These are phyloP conservation scores for Piloderma croceum DNA, from an alignment of 768 basidiomycete genomes.

Conservation along the genomic window DNA sequence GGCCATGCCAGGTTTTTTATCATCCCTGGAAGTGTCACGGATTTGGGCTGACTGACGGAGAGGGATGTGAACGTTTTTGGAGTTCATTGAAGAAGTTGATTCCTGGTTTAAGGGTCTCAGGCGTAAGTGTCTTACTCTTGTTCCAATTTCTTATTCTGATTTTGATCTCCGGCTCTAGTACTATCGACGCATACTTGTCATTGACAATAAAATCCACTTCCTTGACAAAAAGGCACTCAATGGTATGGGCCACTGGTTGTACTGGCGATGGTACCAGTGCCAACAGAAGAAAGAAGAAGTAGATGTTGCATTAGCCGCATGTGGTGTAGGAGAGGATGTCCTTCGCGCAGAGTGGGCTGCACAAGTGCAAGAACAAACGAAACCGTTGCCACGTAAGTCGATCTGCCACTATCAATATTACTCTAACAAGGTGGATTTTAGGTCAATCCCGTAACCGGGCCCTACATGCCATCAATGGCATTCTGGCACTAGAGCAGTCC, in stretches of 20 bases:
- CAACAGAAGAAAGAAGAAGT: conserved; percentile 6
- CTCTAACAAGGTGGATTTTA: conserved; percentile 6
- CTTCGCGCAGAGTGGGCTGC: conserved; percentile 9
- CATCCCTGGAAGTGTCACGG: conserved; percentile 24
- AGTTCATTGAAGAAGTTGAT: conserved; percentile 17
- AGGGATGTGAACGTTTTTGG: conserved; percentile 25
- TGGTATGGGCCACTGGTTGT: conserved; percentile 12
- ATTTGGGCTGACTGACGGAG: conserved; percentile 23
- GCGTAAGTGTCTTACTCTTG: conserved; percentile 10
- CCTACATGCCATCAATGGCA: background rate
- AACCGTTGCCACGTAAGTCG: conserved; percentile 1
- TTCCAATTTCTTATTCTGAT: background rate
- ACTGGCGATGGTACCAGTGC: conserved; percentile 5
- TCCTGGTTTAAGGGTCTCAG: conserved; percentile 13
- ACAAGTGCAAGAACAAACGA: conserved; percentile 4
- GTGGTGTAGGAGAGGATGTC: background rate
- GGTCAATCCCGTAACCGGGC: background rate
- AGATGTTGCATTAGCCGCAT: background rate
- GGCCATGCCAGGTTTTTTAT: conserved; percentile 31
- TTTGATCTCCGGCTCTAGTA: conserved; percentile 7
- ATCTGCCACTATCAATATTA: background rate
- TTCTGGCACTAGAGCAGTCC: background rate
- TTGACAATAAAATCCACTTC: conserved; percentile 11
- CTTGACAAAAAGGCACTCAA: conserved; percentile 6
- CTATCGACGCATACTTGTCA: conserved; percentile 10